These are phyloP conservation scores for Bocquillonia castaneifolia DNA, from an alignment of 441 rosid species.

Conservation along the genomic window DNA sequence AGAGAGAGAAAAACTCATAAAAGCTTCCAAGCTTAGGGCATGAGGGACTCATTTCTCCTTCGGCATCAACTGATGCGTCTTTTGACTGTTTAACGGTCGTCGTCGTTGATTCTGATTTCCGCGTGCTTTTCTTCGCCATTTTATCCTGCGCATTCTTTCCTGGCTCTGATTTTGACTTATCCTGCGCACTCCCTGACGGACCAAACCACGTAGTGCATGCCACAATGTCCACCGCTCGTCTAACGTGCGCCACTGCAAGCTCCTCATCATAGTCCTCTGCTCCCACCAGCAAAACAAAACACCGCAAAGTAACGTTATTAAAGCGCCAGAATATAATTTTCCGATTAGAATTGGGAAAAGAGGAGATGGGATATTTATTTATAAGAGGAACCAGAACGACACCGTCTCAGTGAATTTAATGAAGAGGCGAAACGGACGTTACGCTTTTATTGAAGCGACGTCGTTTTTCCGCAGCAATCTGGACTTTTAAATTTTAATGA, in stretches of 20 bases:
- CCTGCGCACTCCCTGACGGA: constrained; percentile 41
- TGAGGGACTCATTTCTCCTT: constrained; percentile 47
- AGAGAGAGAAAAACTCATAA: constrained; percentile 61
- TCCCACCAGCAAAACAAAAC: neutral
- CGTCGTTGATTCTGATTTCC: constrained; percentile 19
- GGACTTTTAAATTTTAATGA: too few relatives aligned
- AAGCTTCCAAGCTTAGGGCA: constrained; percentile 58
- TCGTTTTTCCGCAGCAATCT: too few relatives aligned
- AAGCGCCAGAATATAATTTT: too few relatives aligned
- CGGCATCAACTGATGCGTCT: constrained; percentile 24
- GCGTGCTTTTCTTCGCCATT: constrained; percentile 36
- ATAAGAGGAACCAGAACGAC: neutral
- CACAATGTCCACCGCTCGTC: constrained; percentile 56
- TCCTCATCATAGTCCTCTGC: constrained; percentile 48
- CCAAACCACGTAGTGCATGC: constrained; percentile 74
- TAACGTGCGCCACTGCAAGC: constrained; percentile 48
- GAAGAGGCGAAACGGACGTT: too few relatives aligned
- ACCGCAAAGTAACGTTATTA: too few relatives aligned
- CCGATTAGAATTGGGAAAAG: too few relatives aligned
- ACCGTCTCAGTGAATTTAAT: neutral
- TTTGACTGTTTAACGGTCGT: constrained; percentile 28
- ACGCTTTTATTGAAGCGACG: too few relatives aligned
- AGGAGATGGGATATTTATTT: too few relatives aligned
- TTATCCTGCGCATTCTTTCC: constrained; percentile 36
- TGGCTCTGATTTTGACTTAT: constrained; percentile 31